Conservation (phyloP, 108 stramenopile genomes). For the Aureococcus anophagefferens region DNA sequence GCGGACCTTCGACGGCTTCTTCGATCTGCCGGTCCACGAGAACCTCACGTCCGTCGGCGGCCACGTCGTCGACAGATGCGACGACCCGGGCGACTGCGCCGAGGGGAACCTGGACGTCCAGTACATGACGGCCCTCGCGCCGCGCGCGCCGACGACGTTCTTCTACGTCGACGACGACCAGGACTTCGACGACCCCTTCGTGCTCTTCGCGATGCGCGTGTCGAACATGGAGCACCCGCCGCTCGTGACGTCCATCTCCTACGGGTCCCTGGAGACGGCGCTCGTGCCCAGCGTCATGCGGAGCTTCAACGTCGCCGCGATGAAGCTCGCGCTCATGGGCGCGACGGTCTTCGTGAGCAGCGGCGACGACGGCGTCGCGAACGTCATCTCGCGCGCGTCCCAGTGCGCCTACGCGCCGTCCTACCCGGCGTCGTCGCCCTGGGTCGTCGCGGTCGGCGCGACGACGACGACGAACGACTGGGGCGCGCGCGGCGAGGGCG, state of each 20-base stretch:
- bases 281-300: background rate
- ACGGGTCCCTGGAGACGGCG: background rate
- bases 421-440: conserved; percentile 23
- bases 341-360: conserved; percentile 16
- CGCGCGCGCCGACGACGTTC: conserved; percentile 13
- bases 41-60: no score
- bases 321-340: conserved; percentile 22
- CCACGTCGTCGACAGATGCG: no score
- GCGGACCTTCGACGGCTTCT: background rate
- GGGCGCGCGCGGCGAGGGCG: background rate
- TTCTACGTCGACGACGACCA: background rate
- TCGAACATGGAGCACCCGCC: background rate
- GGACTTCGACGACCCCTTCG: background rate
- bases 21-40: background rate
- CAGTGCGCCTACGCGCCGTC: background rate
- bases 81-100: no score
- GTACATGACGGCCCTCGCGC: conserved; percentile 15
- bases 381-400: background rate
- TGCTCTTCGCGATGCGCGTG: background rate
- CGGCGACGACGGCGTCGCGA: conserved; percentile 16
- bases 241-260: conserved; percentile 4
- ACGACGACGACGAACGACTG: conserved; percentile 2
- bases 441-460: conserved; percentile 27
- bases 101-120: conserved; percentile 12
- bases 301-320: conserved; percentile 11